Percentiles rank a stretch among this genome's conserved stretches.
phyloP scores from a whole-genome alignment of 306 rosid species.

The Rosa chinensis region DNA sequence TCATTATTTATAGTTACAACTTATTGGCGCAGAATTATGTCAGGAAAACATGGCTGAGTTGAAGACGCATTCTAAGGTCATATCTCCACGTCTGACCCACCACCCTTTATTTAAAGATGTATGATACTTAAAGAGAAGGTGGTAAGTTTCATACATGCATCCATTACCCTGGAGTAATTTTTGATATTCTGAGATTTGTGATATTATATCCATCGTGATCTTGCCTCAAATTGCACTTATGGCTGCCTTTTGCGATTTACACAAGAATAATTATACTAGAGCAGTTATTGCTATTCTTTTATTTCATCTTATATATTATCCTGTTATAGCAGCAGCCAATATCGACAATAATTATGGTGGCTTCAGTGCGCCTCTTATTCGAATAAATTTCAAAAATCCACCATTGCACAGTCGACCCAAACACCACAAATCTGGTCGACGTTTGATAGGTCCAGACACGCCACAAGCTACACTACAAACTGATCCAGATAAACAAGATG shows the following conservation, averaged over 20 bases:
- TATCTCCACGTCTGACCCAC: too few species aligned
- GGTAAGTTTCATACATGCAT: too few species aligned
- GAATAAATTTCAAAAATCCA: constrained; percentile 22
- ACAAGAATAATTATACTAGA: not conserved
- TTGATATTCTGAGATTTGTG: too few species aligned
- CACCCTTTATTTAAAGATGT: too few species aligned
- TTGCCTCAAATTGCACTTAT: too few species aligned
- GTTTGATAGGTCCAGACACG: not conserved
- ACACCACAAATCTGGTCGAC: not conserved
- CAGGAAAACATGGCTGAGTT: too few species aligned
- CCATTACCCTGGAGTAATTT: too few species aligned
- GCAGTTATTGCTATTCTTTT: not conserved
- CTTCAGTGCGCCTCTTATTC: constrained; percentile 40
- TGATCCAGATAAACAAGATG: constrained; percentile 24
- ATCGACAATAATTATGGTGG: constrained; percentile 1
- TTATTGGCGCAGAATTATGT: too few species aligned
- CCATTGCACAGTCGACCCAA: constrained; percentile 24
- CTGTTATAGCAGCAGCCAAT: constrained; percentile 13
- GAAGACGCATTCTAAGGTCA: too few species aligned
- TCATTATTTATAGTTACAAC: too few species aligned
- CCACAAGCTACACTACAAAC: not conserved
- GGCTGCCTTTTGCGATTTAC: too few species aligned
- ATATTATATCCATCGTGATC: not conserved
- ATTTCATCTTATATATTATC: constrained; percentile 23
- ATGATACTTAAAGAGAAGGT: too few species aligned